Evolutionary conservation across 768 basidiomycete genomes (phyloP), one percentile per base, ranked within the genome.

Genomic region (Lactifluus piperatus): DNA sequence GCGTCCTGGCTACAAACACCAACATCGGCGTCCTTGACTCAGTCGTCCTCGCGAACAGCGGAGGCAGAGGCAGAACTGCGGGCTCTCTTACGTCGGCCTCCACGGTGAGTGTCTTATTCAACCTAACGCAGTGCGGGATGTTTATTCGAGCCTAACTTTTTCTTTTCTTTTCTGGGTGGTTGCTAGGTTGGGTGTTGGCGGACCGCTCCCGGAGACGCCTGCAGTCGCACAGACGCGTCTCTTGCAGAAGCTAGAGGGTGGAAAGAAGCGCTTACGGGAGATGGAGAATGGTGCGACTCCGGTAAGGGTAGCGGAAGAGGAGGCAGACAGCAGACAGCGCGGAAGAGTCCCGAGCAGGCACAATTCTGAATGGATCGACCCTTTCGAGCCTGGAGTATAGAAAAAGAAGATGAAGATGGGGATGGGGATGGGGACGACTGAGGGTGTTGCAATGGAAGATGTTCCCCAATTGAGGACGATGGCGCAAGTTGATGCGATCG

Each of bases 101-200:
- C 86, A 52, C 81, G 89, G 89, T 91, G 71, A 46, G 76, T 62
- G 52, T 45, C 13, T 37, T 54, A 54, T 49, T 10, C 5, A 18
- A 22, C 47, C 10, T 56, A 10, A 1, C 20, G 14, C 27, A 37
- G n/a, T 18, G 37, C 29, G 14, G 27, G 50, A 32, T 29, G 24
- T 47, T 11, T 27, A 45, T 51, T 45, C 30, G 32, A 54, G 26
- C 50, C n/a, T n/a, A n/a, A 9, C 37, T 7, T 37, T 29, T 45
- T 18, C 13, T 44, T 59, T 41, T 44, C 30, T 29, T 41, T 26
- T 9, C 18, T 20, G 20, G 3, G 29, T 22, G 36, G 30, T 5
- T 36, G 20, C 37, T 59, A 91, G 89, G 65, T 73, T 91, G 57
- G 89, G 89, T 55, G 86, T 91, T 8, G 89, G 89, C 24, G 85